A percentile compares a stretch with the other conserved stretches of the same genome.
Conservation (phyloP, 2,329 filamentous ascomycete species). For the Reticulascus tulasneorum region DNA sequence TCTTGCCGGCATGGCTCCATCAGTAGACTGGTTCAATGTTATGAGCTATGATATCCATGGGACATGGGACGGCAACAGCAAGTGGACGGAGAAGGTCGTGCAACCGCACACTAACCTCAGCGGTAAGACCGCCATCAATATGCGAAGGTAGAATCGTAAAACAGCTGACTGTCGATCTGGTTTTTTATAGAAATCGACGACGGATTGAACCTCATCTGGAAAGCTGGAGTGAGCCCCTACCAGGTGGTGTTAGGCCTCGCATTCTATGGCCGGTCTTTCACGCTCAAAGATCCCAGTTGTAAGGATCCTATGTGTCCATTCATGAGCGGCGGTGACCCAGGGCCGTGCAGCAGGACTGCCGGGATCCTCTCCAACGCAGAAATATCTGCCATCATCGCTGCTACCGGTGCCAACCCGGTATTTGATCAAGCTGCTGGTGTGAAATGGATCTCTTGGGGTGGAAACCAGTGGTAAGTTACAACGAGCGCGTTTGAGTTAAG, state of each 20-base stretch:
- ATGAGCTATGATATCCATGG: constrained; percentile 37
- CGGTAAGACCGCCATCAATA: too few relatives aligned
- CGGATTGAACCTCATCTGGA: constrained; percentile 36
- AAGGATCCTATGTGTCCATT: constrained; percentile 15
- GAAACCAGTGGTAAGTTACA: constrained; percentile 35
- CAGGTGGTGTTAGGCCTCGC: constrained; percentile 36
- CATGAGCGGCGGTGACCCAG: constrained; percentile 17
- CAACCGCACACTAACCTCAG: constrained; percentile 12
- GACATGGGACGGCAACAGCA: constrained; percentile 25
- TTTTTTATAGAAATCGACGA: constrained; percentile 28
- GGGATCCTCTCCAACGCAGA: constrained; percentile 19
- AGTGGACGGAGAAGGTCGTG: constrained; percentile 22
- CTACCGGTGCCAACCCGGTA: constrained; percentile 19
- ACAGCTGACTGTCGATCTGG: background rate
- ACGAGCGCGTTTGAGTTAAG: too few relatives aligned
- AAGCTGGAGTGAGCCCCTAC: constrained; percentile 28
- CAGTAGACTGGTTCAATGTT: constrained; percentile 16
- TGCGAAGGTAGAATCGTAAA: background rate
- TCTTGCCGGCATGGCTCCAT: constrained; percentile 6
- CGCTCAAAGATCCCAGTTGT: constrained; percentile 9
- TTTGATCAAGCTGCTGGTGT: constrained; percentile 25
- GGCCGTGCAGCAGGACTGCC: constrained; percentile 8
- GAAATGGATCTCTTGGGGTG: constrained; percentile 18
- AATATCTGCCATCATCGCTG: constrained; percentile 3
- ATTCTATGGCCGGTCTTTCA: constrained; percentile 30